Evolutionary conservation across 768 basidiomycete species (phyloP), one percentile per base, ranked within the genome.

Genomic region (Myochromella boudieri): DNA sequence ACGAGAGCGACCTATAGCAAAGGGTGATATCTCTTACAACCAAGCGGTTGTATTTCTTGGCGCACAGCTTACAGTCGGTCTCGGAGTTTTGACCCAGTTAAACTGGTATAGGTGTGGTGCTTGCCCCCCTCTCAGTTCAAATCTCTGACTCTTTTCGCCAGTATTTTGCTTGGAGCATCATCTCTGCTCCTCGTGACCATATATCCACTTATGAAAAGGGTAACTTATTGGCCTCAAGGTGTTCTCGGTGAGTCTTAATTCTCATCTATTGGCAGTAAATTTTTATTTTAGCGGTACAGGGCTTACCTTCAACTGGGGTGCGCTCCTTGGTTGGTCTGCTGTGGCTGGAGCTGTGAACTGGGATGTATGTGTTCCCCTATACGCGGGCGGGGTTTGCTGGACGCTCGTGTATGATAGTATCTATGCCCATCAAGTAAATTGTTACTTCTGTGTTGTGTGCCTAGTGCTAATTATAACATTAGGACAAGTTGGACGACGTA

Each of bases 321-420:
- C 92, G 1, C 67, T 99, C 1, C 81, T 98, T 14, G 97, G 97
- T 18, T 97, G 95, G 89, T 95, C 97, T 3, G 95, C 97, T 2
- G 84, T 98, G 3, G 81, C 87, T 1, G 92, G 91, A 1, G 57
- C 75, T 1, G 83, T 86, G 2, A 74, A 95, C 60, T 95, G 92
- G 94, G 62, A 62, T 9, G 80, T 95, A 32, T 91, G 88, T 33
- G 67, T 89, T 7, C 92, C 97, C 2, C 76, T 99, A 10, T 98
- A 97, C 60, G 84, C 86, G 1, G 92, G 95, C 6, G 90, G 91
- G 18, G 69, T 94, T 21, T 82, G 83, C 58, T 98, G 95, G 94
- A 95, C 95, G 39, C 77, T 99, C 34, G 90, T 97, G 1, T 99
- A 98, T 61, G 97, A 99, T 58, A 95, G 87, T 39, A 93, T 98